Evolutionary conservation across 202 grass and related monocot genomes (phyloP).

Genomic region (Panicum virgatum): DNA sequence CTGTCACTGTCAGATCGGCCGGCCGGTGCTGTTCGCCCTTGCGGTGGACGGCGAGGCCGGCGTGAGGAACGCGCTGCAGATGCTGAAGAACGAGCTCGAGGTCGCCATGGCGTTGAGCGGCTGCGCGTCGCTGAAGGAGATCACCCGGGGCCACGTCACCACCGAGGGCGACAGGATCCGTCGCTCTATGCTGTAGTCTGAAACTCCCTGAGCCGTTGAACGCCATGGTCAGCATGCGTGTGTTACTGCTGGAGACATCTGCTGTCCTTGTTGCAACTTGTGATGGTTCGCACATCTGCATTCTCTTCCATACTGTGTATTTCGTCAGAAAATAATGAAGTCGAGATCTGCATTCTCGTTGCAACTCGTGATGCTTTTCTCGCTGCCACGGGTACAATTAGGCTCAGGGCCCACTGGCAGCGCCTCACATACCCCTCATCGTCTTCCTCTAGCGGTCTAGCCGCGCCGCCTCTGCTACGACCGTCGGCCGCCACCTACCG

Average conservation of each 20-base stretch:
- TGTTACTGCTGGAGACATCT: not conserved
- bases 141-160: slow-evolving; percentile 3
- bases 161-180: slow-evolving; percentile 55
- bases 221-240: not conserved
- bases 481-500: not conserved
- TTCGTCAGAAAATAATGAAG: not conserved
- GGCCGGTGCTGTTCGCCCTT: slow-evolving; percentile 25
- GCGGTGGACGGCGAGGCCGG: slow-evolving; percentile 49
- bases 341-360: not conserved
- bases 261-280: not conserved
- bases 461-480: not conserved
- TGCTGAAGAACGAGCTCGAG: not conserved
- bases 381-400: not conserved
- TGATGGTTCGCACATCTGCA: too few relatives aligned
- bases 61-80: not conserved
- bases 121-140: slow-evolving; percentile 62
- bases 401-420: not conserved
- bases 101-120: slow-evolving; percentile 69
- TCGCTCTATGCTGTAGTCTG: slow-evolving; percentile 42
- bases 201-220: not conserved
- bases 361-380: not conserved
- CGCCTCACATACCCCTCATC: not conserved
- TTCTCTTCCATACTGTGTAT: too few relatives aligned
- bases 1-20: slow-evolving; percentile 66
- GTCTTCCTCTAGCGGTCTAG: not conserved